Percentiles rank a stretch among this genome's conserved stretches.
Evolutionary conservation across 73 alveolate species (phyloP).

Genomic region (Durusdinium trenchii): DNA sequence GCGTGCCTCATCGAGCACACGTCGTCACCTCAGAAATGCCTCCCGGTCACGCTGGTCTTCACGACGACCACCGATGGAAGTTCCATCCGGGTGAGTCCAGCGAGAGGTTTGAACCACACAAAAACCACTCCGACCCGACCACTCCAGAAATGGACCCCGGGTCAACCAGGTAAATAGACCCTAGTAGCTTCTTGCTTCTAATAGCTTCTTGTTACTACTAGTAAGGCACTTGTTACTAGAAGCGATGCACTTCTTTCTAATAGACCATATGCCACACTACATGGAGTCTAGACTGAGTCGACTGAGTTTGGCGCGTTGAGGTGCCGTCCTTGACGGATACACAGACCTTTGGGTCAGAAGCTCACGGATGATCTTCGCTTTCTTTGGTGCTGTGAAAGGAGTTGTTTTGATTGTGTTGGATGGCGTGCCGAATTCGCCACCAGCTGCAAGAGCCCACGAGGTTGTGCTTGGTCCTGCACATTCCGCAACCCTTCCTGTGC

Average conservation of each 20-base stretch:
- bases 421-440: not conserved
- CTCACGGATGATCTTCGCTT: not conserved
- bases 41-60: not conserved
- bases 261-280: too few species aligned
- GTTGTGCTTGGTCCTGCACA: slow-evolving; percentile 82
- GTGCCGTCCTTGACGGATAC: slow-evolving; percentile 86
- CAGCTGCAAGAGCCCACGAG: not conserved
- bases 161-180: not conserved
- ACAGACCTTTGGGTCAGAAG: slow-evolving; percentile 58
- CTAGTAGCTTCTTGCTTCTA: not conserved
- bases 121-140: too few species aligned
- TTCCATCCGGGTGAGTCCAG: too few species aligned
- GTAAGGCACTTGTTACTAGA: too few species aligned
- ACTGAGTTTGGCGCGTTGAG: too few species aligned
- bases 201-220: not conserved
- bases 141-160: not conserved
- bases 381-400: not conserved
- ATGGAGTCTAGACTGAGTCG: too few species aligned
- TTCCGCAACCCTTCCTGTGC: slow-evolving; percentile 83
- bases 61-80: too few species aligned
- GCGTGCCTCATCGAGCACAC: slow-evolving; percentile 95
- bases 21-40: not conserved
- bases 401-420: not conserved
- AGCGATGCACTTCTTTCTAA: too few species aligned
- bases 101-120: too few species aligned